phyloP scores from a whole-genome alignment of 495 filamentous ascomycete species.

The Penicillium ucsense region DNA sequence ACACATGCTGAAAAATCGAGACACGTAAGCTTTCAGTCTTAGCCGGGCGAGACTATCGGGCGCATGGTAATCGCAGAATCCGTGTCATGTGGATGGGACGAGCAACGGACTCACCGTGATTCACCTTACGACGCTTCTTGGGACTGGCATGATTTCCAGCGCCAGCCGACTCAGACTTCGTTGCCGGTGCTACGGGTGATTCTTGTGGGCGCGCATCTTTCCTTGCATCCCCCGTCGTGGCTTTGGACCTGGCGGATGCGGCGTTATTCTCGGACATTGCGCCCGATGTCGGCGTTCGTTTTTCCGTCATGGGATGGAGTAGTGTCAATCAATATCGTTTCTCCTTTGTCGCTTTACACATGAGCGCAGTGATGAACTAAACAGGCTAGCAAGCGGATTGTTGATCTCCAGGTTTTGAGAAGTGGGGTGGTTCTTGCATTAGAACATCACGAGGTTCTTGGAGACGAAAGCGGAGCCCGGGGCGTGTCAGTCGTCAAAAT shows the following conservation, averaged over 20 bases:
- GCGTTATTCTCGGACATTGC: constrained; percentile 15
- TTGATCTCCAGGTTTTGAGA: too few relatives aligned
- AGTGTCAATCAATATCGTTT: constrained; percentile 7
- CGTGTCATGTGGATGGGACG: too few relatives aligned
- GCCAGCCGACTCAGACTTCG: constrained; percentile 29
- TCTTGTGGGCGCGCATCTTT: constrained; percentile 25
- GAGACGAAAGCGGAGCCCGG: constrained; percentile 20
- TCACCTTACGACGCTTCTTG: constrained; percentile 98
- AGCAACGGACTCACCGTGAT: constrained; percentile 67
- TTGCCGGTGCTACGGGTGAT: constrained; percentile 22
- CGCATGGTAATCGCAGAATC: too few relatives aligned
- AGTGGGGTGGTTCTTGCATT: neutral
- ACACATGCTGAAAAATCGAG: constrained; percentile 67
- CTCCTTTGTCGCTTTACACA: too few relatives aligned
- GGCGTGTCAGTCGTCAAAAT: neutral
- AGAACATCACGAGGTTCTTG: constrained; percentile 10
- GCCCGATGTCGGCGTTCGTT: constrained; percentile 16
- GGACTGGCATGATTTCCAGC: constrained; percentile 47
- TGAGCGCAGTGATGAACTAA: too few relatives aligned
- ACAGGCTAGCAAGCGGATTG: too few relatives aligned
- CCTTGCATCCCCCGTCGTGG: constrained; percentile 10
- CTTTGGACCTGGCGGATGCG: constrained; percentile 14
- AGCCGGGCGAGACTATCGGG: too few relatives aligned
- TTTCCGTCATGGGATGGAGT: constrained; percentile 27
- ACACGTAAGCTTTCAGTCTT: too few relatives aligned